These are phyloP conservation scores for Monosporascus sp. DNA, from an alignment of 2,329 filamentous ascomycete species.

Conservation along the genomic window DNA sequence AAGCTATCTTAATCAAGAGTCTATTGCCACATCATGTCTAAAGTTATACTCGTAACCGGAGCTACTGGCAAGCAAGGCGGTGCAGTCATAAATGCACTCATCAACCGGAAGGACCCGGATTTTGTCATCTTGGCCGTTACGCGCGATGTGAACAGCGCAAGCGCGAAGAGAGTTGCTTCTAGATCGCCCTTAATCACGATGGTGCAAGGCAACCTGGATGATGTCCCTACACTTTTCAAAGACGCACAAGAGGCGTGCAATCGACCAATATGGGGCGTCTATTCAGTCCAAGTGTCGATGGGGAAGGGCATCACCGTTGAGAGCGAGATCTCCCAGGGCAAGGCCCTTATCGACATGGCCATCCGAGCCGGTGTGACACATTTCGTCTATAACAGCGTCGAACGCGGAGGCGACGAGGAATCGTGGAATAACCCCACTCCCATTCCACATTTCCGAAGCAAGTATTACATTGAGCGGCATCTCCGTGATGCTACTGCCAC, in stretches of 20 bases:
- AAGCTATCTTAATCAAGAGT: neutral
- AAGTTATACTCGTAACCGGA: constrained; percentile 37
- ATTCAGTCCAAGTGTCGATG: constrained; percentile 43
- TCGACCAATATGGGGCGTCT: constrained; percentile 52
- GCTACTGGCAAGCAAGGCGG: constrained; percentile 45
- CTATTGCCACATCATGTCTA: constrained; percentile 19
- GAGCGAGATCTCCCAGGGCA: constrained; percentile 46
- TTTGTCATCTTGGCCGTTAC: constrained; percentile 53
- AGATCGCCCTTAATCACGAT: constrained; percentile 36
- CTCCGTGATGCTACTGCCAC: constrained; percentile 41
- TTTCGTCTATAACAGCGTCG: constrained; percentile 61
- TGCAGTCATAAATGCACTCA: constrained; percentile 36
- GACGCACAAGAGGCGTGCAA: constrained; percentile 14
- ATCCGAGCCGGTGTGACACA: constrained; percentile 49
- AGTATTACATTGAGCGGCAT: constrained; percentile 57
- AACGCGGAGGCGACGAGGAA: constrained; percentile 50
- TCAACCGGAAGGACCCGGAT: constrained; percentile 17
- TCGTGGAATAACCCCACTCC: constrained; percentile 47
- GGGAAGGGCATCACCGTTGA: constrained; percentile 31
- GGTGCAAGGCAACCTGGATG: constrained; percentile 48
- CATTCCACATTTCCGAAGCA: constrained; percentile 58
- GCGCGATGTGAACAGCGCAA: constrained; percentile 41
- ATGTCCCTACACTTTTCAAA: constrained; percentile 44
- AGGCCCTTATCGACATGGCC: constrained; percentile 51
- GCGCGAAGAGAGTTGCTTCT: constrained; percentile 41